Conservation (phyloP, 306 rosid species). For the Vicia villosa region DNA sequence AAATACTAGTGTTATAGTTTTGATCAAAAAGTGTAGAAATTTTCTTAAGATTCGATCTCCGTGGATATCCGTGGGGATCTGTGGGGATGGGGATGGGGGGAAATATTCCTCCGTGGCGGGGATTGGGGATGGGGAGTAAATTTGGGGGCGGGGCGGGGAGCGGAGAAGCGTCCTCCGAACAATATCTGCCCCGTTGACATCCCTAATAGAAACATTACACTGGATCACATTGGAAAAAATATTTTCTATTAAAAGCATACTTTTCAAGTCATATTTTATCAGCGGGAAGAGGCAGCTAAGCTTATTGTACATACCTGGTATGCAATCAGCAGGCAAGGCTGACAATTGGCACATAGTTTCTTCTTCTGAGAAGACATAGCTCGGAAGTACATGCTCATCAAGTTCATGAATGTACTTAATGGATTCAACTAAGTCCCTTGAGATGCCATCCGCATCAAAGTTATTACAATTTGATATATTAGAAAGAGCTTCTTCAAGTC, state of each 20-base stretch:
- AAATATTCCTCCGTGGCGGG: no score
- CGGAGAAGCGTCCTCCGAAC: no score
- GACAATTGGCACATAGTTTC: slow-evolving; percentile 69
- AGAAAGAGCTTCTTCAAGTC: slow-evolving; percentile 75
- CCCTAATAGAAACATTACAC: slow-evolving; percentile 22
- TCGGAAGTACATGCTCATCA: slow-evolving; percentile 58
- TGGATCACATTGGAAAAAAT: background rate
- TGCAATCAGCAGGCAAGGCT: slow-evolving; percentile 56
- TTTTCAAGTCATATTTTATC: slow-evolving; percentile 10
- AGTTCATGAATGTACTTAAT: slow-evolving; percentile 58
- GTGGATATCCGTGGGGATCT: no score
- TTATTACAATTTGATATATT: slow-evolving; percentile 46
- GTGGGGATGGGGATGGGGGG: no score
- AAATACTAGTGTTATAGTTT: no score
- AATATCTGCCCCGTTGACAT: no score
- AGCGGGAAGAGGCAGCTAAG: slow-evolving; percentile 10
- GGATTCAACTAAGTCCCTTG: slow-evolving; percentile 60
- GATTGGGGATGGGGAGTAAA: no score
- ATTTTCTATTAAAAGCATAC: background rate
- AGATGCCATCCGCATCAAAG: slow-evolving; percentile 35
- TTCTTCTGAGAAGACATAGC: slow-evolving; percentile 50
- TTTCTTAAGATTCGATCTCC: no score
- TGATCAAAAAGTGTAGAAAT: no score
- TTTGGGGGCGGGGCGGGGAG: no score
- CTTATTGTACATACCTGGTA: slow-evolving; percentile 66